phyloP scores from a whole-genome alignment of 768 basidiomycete genomes.

The Cystobasidium ongulense region DNA sequence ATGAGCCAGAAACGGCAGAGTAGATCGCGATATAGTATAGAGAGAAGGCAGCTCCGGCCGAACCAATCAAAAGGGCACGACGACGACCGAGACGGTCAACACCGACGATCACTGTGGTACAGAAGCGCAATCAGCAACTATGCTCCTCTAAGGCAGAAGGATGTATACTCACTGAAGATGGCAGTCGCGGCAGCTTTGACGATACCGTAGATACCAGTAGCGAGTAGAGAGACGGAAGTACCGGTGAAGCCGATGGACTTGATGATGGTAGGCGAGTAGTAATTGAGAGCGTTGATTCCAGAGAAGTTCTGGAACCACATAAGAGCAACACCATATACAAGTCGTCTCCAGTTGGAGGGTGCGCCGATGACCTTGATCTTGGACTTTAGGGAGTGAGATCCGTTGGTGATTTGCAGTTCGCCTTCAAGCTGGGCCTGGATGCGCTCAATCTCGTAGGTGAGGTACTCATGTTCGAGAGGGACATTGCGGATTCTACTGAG shows the following conservation, averaged over 20 bases:
- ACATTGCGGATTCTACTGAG: constrained; percentile 40
- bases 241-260: constrained; percentile 45
- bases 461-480: constrained; percentile 39
- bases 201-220: constrained; percentile 51
- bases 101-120: constrained; percentile 17
- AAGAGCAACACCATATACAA: constrained; percentile 47
- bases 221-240: constrained; percentile 31
- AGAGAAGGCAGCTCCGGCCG: constrained; percentile 18
- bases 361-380: constrained; percentile 31
- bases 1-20: constrained; percentile 2
- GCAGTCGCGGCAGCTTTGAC: constrained; percentile 46
- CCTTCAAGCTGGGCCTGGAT: constrained; percentile 20
- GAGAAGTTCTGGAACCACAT: constrained; percentile 49
- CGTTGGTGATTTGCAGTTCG: constrained; percentile 24
- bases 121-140: background rate
- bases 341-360: constrained; percentile 19
- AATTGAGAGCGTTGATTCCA: constrained; percentile 48
- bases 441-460: constrained; percentile 20
- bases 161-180: constrained; percentile 45
- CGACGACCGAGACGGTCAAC: constrained; percentile 28
- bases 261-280: constrained; percentile 53
- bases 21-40: constrained; percentile 26
- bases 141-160: background rate
- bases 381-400: constrained; percentile 11
- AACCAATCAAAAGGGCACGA: constrained; percentile 11